A percentile compares a stretch with the other conserved stretches of the same genome.
phyloP scores from a whole-genome alignment of 2,329 filamentous ascomycete species.

The Rutstroemia sp. region DNA sequence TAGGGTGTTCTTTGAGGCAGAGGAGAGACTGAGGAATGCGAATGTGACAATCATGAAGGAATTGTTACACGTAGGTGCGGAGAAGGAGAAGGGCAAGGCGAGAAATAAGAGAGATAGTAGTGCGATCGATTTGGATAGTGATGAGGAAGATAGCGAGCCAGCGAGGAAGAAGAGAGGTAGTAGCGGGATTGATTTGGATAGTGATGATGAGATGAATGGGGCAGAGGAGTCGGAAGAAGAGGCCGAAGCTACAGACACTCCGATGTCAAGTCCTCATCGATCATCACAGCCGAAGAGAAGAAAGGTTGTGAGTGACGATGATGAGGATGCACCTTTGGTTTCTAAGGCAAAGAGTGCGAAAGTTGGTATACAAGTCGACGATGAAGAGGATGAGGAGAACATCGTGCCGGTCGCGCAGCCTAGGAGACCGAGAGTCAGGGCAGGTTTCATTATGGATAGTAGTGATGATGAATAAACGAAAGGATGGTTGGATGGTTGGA shows the following conservation, averaged over 20 bases:
- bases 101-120: slow-evolving; percentile 20
- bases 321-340: slow-evolving; percentile 8
- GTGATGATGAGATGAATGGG: slow-evolving; percentile 24
- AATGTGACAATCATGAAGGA: slow-evolving; percentile 24
- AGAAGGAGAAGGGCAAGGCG: slow-evolving; percentile 16
- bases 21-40: slow-evolving; percentile 58
- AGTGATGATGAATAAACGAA: slow-evolving; percentile 39
- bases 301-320: slow-evolving; percentile 29
- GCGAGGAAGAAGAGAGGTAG: slow-evolving; percentile 12
- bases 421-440: slow-evolving; percentile 33
- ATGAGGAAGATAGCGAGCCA: slow-evolving; percentile 23
- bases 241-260: slow-evolving; percentile 32
- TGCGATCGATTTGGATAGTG: slow-evolving; percentile 23
- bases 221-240: slow-evolving; percentile 24
- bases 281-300: slow-evolving; percentile 33
- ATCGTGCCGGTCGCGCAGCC: slow-evolving; percentile 31
- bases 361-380: slow-evolving; percentile 18
- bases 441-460: slow-evolving; percentile 52
- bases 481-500: not conserved
- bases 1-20: slow-evolving; percentile 67
- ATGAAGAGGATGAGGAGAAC: slow-evolving; percentile 36
- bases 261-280: slow-evolving; percentile 33
- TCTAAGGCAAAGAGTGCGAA: not conserved
- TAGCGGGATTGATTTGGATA: slow-evolving; percentile 18
- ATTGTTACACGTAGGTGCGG: slow-evolving; percentile 19